Evolutionary conservation across 1,284 basidiomycete species (phyloP), one percentile per base, ranked within the genome.

Genomic region (Crepidotus sp.): DNA sequence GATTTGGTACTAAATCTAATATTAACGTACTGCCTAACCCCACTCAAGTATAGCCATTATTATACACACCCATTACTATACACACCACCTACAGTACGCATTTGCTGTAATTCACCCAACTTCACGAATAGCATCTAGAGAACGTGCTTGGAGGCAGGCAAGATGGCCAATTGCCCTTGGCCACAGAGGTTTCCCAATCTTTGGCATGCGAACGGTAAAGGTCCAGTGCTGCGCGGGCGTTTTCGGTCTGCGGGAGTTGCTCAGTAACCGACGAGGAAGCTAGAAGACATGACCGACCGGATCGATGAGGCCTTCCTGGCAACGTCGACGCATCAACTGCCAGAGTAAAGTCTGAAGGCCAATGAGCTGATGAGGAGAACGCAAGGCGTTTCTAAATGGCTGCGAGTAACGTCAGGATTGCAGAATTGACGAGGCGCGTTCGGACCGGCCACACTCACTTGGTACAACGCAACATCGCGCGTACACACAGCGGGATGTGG

Each of bases 391-490:
- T 57, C 82, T 73, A 57, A 87, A 88, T 1, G 85, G 84, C 66
- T 72, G 44, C 24, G 32, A 19, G 15, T 4, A 31, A 31, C 42
- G 34, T 50, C 41, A 41, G n/a, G n/a, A 15, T 1, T n/a, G n/a
- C n/a, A n/a, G 14, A 32, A 29, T 6, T 30, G 22, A 30, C 15
- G 9, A 19, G 29, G 18, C 9, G 18, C 19, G n/a, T 8, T 29
- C 24, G 33, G 21, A 36, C 36, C 21, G 38, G 10, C 15, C 1
- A 18, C 13, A 48, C 56, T 31, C 52, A 72, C 71, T 59, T 79
- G 76, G 62, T 86, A 89, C 24, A 89, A 63, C 2, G 77, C 85
- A 33, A 86, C 81, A 54, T 89, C 86, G 44, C 85, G 74, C n/a
- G 85, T 88, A 40, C 71, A 69, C n/a, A 81, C 77, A 8, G 84